Conservation (phyloP, 176 grass and related monocot species). For the Zoysia japonica region DNA sequence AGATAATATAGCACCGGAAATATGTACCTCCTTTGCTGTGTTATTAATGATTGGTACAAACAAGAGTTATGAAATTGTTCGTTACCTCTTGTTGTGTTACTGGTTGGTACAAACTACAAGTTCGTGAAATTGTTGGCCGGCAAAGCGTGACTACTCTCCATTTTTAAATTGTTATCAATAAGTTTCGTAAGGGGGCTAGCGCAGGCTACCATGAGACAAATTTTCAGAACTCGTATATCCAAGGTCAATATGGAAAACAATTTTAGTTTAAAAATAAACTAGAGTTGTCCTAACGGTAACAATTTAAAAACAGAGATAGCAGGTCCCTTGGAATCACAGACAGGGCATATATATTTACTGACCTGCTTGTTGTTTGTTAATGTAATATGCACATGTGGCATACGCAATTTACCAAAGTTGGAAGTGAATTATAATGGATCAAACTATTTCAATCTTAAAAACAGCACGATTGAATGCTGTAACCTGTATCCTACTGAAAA, state of each 20-base stretch:
- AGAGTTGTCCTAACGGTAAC: too few relatives aligned
- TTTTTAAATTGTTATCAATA: not conserved
- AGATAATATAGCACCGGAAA: not conserved
- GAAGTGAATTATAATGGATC: too few relatives aligned
- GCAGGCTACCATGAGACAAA: too few relatives aligned
- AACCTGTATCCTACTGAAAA: too few relatives aligned
- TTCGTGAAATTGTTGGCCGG: not conserved
- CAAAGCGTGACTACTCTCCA: not conserved
- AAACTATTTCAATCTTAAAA: too few relatives aligned
- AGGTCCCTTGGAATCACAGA: too few relatives aligned
- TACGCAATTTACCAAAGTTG: not conserved
- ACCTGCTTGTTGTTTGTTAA: not conserved
- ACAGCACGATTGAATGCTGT: too few relatives aligned
- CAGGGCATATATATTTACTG: not conserved
- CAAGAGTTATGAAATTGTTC: not conserved
- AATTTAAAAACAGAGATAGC: too few relatives aligned
- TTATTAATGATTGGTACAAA: too few relatives aligned
- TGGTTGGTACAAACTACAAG: not conserved
- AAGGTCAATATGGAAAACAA: too few relatives aligned
- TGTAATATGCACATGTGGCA: not conserved
- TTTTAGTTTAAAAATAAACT: too few relatives aligned
- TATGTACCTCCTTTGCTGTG: not conserved
- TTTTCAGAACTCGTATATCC: too few relatives aligned
- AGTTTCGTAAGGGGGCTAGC: not conserved
- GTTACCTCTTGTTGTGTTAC: not conserved